Evolutionary conservation across 495 filamentous ascomycete species (phyloP), one percentile per base, ranked within the genome.

Genomic region (Baudoinia panamericana): DNA sequence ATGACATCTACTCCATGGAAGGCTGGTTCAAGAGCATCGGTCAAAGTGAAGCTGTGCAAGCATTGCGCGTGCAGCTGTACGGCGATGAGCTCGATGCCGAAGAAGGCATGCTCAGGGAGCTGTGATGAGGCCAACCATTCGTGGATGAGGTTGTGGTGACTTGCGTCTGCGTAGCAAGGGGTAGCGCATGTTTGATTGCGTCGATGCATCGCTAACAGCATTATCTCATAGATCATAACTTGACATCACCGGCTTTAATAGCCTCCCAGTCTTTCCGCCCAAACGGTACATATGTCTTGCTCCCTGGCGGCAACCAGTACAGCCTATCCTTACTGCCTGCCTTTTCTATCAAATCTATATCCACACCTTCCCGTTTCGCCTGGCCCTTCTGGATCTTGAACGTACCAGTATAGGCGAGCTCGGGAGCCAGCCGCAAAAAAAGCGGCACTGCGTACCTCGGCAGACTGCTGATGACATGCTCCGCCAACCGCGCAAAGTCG

Each of bases 51-150:
- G 68, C 72, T 45, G 46, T 63, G 24, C 51, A 79, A 25, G 56
- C 59, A 2, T 52, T 82, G 10, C 69, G 69, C 61, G 63, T 62
- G 33, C 58, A 64, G 29, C 68, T 65, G 49, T 82, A 80, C 53
- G 77, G 75, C 17, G 65, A 66, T 11, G 74, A 81, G 44, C 78
- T 51, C 30, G 53, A 76, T 53, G 67, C 71, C 43, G 67, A 76
- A 43, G 76, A 74, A 13, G 70, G 73, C 31, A 71, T 74, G 7
- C 59, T 81, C 51, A 61, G 60, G 33, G 76, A 79, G 45, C 50
- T 72, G 18, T 5, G 10, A 11, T 45, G 45, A 48, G n/a, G n/a
- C n/a, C n/a, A n/a, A n/a, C n/a, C n/a, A n/a, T n/a, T n/a, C n/a
- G n/a, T n/a, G n/a, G n/a, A n/a, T n/a, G n/a, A n/a, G n/a, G n/a